phyloP scores from a whole-genome alignment of 2,329 filamentous ascomycete genomes.

The Trichoderma guizhouense region DNA sequence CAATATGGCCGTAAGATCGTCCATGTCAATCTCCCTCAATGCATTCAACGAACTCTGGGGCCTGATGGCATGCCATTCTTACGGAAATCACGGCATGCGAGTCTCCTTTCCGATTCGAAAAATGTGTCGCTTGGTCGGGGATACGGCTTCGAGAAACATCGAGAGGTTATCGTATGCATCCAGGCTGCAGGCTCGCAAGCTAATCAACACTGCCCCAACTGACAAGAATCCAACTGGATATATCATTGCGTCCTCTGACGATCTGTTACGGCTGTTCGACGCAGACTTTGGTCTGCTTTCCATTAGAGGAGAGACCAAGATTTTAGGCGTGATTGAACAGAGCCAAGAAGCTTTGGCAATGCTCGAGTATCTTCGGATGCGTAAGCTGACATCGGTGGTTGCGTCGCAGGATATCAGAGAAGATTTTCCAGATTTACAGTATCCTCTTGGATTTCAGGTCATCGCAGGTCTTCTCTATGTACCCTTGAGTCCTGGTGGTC shows the following conservation, averaged over 20 bases:
- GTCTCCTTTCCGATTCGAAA: conserved; percentile 89
- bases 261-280: conserved; percentile 77
- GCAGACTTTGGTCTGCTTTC: conserved; percentile 84
- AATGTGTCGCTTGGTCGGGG: conserved; percentile 84
- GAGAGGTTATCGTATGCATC: conserved; percentile 84
- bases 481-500: conserved; percentile 69
- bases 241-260: conserved; percentile 85
- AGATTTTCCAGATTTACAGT: conserved; percentile 79
- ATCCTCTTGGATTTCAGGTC: conserved; percentile 72
- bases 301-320: conserved; percentile 84
- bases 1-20: conserved; percentile 89
- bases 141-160: conserved; percentile 82
- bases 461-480: conserved; percentile 80
- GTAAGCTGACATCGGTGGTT: conserved; percentile 69
- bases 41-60: conserved; percentile 85
- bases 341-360: conserved; percentile 81
- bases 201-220: conserved; percentile 81
- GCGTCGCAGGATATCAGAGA: conserved; percentile 71
- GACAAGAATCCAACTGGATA: conserved; percentile 82
- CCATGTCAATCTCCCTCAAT: conserved; percentile 92
- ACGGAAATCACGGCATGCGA: conserved; percentile 75
- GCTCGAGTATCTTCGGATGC: conserved; percentile 78
- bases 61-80: conserved; percentile 80
- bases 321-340: conserved; percentile 70
- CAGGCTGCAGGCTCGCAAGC: conserved; percentile 76